Evolutionary conservation across 2,329 filamentous ascomycete species (phyloP).

Genomic region (Pseudogymnoascus sp.): DNA sequence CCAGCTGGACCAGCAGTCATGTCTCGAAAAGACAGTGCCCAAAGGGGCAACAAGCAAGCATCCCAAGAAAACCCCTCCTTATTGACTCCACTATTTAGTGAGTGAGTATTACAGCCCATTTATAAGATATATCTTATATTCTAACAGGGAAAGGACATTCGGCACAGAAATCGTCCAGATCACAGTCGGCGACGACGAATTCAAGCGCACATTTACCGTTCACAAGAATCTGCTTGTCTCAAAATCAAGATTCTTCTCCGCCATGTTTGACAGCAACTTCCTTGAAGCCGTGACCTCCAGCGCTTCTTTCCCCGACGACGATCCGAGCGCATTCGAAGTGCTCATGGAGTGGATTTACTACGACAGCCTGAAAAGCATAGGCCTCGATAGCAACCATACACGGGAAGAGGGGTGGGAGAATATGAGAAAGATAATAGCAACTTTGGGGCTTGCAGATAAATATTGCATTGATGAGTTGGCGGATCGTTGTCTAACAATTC

Average conservation of each 20-base stretch:
- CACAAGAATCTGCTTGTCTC: constrained; percentile 14
- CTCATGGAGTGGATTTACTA: constrained; percentile 16
- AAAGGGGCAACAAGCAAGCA: background rate
- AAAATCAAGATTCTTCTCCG: constrained; percentile 15
- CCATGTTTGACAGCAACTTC: constrained; percentile 16
- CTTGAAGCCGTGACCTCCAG: constrained; percentile 7
- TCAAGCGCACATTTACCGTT: background rate
- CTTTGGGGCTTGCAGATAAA: background rate
- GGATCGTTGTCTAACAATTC: background rate
- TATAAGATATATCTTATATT: background rate
- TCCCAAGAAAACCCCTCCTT: background rate
- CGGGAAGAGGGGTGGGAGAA: background rate
- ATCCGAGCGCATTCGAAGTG: constrained; percentile 12
- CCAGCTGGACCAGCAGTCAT: background rate
- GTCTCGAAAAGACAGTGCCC: background rate
- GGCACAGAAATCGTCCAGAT: background rate
- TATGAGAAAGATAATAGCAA: background rate
- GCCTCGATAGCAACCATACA: background rate
- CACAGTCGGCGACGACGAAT: background rate
- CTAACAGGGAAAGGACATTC: background rate
- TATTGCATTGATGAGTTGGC: background rate
- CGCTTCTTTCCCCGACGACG: constrained; percentile 14
- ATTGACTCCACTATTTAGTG: background rate
- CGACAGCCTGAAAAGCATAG: background rate
- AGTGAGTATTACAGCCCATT: background rate